Base-by-base conservation (phyloP, 768 basidiomycete genomes). In the Candolleomyces efflorescens region DNA sequence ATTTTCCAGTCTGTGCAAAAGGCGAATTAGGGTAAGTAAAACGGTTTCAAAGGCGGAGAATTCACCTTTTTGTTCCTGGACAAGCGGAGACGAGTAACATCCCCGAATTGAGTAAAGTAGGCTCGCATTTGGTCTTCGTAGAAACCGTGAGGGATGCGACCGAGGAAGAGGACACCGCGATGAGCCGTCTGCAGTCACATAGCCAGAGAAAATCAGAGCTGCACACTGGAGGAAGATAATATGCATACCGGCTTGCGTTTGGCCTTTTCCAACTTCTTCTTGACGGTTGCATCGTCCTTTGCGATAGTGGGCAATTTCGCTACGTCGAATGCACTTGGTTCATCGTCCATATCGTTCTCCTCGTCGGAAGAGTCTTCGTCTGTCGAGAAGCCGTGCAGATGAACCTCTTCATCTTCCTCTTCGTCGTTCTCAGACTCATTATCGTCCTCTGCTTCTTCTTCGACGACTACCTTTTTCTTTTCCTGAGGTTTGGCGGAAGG, bases 61-160 rank as follows among this genome's bases (percentile, higher is more conserved):
- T 56, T 12, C 18, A 89, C 96, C 84, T 88, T 92, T 78, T 94
- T 94, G 70, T 95, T 99, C 59, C 97, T 84, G 3, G 95, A 96
- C 15, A 99, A 73, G 6, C 97, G 84, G 24, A 98, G 68, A 48
- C 96, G 86, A 17, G 91, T 88, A 23, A 99, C 85, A 44, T 86
- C 82, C 4, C 97, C 97, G 62, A 98, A 99, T 69, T 99, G 97
- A 24, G 89, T 82, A 68, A 99, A 97, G 74, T 98, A 98, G 2
- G 84, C 86, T 61, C 84, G 85, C 71, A 98, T 85, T 71, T 98
- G 89, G 55, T 92, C 92, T 73, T 99, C 97, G 73, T 93, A 96
- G 74, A 99, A 98, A 20, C 97, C 97, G 64, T 98, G 94, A 1
- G 97, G 97, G 54, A 99, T 81, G 59, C 94, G 87, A 15, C 94